Percentiles rank a stretch among this genome's conserved stretches.
These are phyloP conservation scores for Glonium stellatum DNA, from an alignment of 495 filamentous ascomycete genomes.

Conservation along the genomic window DNA sequence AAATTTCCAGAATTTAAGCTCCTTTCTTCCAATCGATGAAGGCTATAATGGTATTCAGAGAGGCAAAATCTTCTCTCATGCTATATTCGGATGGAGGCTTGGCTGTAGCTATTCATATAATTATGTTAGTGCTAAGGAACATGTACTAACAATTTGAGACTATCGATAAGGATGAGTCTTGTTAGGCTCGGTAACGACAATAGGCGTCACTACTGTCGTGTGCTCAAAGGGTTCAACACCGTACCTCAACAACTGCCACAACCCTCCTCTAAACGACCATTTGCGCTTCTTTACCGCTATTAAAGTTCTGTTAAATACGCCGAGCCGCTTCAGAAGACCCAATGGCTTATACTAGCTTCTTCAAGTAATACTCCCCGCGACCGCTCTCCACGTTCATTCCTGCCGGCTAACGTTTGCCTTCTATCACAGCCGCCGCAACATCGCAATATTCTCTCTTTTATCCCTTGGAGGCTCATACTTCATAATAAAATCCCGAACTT, in stretches of 20 bases:
- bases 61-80: no score
- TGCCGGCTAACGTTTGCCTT: neutral
- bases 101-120: no score
- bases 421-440: conserved; percentile 8
- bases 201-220: conserved; percentile 1
- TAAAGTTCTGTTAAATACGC: neutral
- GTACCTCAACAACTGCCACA: neutral
- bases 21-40: no score
- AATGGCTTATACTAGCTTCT: conserved; percentile 9
- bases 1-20: no score
- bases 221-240: neutral
- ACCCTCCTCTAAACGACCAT: neutral
- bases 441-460: conserved; percentile 13
- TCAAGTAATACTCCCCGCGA: conserved; percentile 1
- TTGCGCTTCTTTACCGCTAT: neutral
- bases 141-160: neutral
- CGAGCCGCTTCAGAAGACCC: neutral
- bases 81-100: no score
- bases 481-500: conserved; percentile 8
- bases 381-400: neutral
- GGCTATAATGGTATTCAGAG: no score
- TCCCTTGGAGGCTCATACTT: conserved; percentile 11
- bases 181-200: neutral
- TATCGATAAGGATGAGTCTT: neutral
- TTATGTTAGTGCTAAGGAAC: no score